Base-by-base conservation (phyloP, 768 basidiomycete species). In the Lactarius evosmus region DNA sequence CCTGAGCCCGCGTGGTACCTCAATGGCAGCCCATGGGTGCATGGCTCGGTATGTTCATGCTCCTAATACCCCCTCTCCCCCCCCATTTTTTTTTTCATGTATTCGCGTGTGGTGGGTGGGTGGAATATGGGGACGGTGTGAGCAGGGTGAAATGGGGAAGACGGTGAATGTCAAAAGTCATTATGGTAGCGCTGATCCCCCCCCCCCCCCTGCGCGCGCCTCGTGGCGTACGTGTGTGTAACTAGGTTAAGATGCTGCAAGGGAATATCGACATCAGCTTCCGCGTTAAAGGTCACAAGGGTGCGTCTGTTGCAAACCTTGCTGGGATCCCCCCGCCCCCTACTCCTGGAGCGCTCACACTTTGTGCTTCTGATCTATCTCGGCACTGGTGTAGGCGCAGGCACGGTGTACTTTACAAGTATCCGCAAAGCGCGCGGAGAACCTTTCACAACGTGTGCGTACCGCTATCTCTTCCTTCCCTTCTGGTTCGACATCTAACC, bases 401-500 rank as follows among this genome's bases (percentile, higher is more conserved):
- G 91, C 7, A 93, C 89, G 19, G 73, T 92, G 2, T 92, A 93
- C 71, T 93, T 92, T 72, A 92, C 90, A 2, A 91, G 89, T 72
- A 87, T 93, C 61, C 81, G 91, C 49, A 87, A 84, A 75, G 83
- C 80, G 17, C 92, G 91, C 70, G 89, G 88, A 9, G 75, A 81
- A 44, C 82, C 82, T 1, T 92, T 89, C 72, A 84, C 81, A 36
- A 85, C 87, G 4, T 70, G 89, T 93, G 73, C 66, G 87, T 81
- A 17, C 14, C n/a, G 46, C 40, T 40, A 56, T 56, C 60, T 44
- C n/a, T 14, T 32, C 49, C 14, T 34, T 22, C 41, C 9, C 25
- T 52, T 25, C 55, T 27, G 2, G n/a, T 25, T 17, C 30, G 7
- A 22, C 29, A 33, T 29, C 7, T 53, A 33, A 53, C 30, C 30